Evolutionary conservation across 1,284 basidiomycete genomes (phyloP).

Genomic region (Ustilago trichophora): DNA sequence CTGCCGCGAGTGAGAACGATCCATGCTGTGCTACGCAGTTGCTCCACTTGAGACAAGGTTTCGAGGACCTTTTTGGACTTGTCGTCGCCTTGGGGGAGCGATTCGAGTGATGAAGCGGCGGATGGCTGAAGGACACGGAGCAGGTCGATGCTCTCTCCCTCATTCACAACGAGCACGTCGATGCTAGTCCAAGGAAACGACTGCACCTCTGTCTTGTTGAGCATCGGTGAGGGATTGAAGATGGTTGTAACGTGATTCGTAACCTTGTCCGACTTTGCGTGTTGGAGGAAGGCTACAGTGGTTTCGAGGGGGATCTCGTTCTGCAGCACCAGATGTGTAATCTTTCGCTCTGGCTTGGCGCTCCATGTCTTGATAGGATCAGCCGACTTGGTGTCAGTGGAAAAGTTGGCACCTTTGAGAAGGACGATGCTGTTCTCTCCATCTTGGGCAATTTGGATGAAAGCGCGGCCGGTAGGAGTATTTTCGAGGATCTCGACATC

Average conservation of each 20-base stretch:
- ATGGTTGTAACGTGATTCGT: constrained; percentile 53
- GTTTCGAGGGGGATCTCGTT: constrained; percentile 71
- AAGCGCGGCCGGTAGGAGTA: constrained; percentile 59
- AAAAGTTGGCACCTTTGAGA: constrained; percentile 62
- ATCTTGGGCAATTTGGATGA: constrained; percentile 63
- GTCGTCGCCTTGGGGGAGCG: constrained; percentile 22
- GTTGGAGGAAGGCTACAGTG: constrained; percentile 68
- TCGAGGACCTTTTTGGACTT: constrained; percentile 28
- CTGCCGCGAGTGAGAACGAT: constrained; percentile 61
- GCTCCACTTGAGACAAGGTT: constrained; percentile 32
- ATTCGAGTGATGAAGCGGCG: constrained; percentile 3
- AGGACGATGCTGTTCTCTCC: constrained; percentile 66
- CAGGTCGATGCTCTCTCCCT: constrained; percentile 69
- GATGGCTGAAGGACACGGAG: constrained; percentile 45
- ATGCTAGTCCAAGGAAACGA: constrained; percentile 69
- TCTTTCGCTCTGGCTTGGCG: constrained; percentile 2
- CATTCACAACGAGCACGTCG: constrained; percentile 71
- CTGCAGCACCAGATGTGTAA: constrained; percentile 70
- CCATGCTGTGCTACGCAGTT: constrained; percentile 46
- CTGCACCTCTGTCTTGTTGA: constrained; percentile 65
- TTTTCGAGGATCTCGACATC: constrained; percentile 43
- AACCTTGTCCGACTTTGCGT: constrained; percentile 16
- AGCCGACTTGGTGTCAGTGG: constrained; percentile 19
- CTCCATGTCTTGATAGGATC: constrained; percentile 34
- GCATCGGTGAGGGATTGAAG: constrained; percentile 73